Percentiles rank a stretch among this genome's conserved stretches.
Evolutionary conservation across 2,329 filamentous ascomycete genomes (phyloP).

Genomic region (Hortaea werneckii): DNA sequence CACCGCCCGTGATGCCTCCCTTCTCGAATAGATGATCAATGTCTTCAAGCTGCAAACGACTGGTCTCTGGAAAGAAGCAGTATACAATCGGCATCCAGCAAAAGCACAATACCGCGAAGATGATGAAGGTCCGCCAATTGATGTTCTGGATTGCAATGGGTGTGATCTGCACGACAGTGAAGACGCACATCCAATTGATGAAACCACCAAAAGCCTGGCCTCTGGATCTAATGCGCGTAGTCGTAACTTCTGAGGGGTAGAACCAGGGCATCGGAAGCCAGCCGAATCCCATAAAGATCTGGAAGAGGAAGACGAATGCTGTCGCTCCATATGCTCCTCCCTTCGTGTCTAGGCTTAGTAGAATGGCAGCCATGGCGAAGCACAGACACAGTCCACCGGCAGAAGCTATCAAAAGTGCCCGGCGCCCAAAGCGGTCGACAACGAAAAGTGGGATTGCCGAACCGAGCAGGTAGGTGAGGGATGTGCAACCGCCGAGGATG

Average conservation of each 20-base stretch:
- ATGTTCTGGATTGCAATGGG: slow-evolving; percentile 8
- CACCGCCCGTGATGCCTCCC: slow-evolving; percentile 9
- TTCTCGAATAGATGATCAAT: slow-evolving; percentile 9
- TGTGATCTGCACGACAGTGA: slow-evolving; percentile 8
- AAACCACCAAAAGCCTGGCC: slow-evolving; percentile 2
- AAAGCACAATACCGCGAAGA: slow-evolving; percentile 7
- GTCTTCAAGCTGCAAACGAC: slow-evolving; percentile 7
- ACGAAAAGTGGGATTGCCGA: slow-evolving; percentile 41
- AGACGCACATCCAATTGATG: slow-evolving; percentile 2
- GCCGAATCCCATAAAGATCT: slow-evolving; percentile 27
- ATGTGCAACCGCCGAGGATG: slow-evolving; percentile 44
- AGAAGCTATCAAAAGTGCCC: slow-evolving; percentile 64
- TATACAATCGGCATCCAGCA: slow-evolving; percentile 6
- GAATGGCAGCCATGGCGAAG: slow-evolving; percentile 22
- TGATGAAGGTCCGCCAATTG: slow-evolving; percentile 7
- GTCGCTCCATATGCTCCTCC: slow-evolving; percentile 12
- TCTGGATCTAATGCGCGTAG: neutral
- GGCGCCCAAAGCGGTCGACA: slow-evolving; percentile 43
- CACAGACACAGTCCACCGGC: slow-evolving; percentile 37
- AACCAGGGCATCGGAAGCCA: slow-evolving; percentile 26
- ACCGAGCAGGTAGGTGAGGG: slow-evolving; percentile 42
- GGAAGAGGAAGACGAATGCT: slow-evolving; percentile 28
- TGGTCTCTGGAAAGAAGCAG: slow-evolving; percentile 12
- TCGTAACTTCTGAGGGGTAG: neutral
- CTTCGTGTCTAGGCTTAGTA: slow-evolving; percentile 5